Evolutionary conservation across 2,329 filamentous ascomycete genomes (phyloP).

Genomic region (Leptographium wingfieldii): DNA sequence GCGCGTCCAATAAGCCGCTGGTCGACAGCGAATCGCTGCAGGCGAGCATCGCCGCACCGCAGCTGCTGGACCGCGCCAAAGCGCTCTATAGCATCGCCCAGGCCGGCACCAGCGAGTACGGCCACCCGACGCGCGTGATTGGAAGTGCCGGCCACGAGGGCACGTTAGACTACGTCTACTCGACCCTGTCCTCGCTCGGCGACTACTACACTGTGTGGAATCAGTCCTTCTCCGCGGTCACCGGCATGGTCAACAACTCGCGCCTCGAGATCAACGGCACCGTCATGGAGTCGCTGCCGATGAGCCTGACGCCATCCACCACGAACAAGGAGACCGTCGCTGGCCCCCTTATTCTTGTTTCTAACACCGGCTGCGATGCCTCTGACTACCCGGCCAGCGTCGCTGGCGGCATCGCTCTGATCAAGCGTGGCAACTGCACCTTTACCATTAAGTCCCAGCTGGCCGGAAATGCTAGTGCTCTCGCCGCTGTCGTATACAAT

Average conservation of each 20-base stretch:
- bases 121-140: slow-evolving; percentile 59
- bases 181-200: slow-evolving; percentile 39
- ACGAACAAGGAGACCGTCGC: slow-evolving; percentile 44
- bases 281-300: slow-evolving; percentile 36
- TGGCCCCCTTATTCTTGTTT: slow-evolving; percentile 46
- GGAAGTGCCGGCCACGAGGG: slow-evolving; percentile 52
- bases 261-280: slow-evolving; percentile 41
- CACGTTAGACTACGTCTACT: slow-evolving; percentile 50
- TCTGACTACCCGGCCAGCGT: slow-evolving; percentile 50
- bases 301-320: slow-evolving; percentile 57
- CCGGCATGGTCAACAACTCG: slow-evolving; percentile 46
- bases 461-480: slow-evolving; percentile 56
- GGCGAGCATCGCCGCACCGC: slow-evolving; percentile 39
- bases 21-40: slow-evolving; percentile 42
- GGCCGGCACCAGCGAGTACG: slow-evolving; percentile 44
- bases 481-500: slow-evolving; percentile 65
- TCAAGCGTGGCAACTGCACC: slow-evolving; percentile 55
- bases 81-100: slow-evolving; percentile 51
- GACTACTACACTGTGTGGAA: slow-evolving; percentile 47
- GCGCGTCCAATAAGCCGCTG: slow-evolving; percentile 12
- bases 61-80: slow-evolving; percentile 46
- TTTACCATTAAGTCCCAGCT: slow-evolving; percentile 60
- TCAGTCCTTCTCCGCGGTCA: slow-evolving; percentile 51
- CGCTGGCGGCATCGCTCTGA: slow-evolving; percentile 54
- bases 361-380: slow-evolving; percentile 50